phyloP scores from a whole-genome alignment of 495 filamentous ascomycete species.

The Saxophila tyrrhenica region DNA sequence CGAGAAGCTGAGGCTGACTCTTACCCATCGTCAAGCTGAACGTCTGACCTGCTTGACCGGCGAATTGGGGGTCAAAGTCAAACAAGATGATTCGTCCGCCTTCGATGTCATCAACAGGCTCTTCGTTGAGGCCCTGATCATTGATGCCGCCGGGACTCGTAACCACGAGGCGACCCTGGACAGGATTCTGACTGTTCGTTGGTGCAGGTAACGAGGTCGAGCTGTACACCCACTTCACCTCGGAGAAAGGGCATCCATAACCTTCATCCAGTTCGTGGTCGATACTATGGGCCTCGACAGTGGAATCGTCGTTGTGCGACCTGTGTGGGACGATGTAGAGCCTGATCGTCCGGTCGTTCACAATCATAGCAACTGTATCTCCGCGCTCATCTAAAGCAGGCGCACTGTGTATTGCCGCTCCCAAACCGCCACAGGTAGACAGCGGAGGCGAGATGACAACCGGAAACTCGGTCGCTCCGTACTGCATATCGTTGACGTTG shows the following conservation, averaged over 20 bases:
- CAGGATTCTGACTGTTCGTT: constrained; percentile 5
- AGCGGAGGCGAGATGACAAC: constrained; percentile 19
- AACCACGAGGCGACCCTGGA: constrained; percentile 16
- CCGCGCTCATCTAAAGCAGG: constrained; percentile 20
- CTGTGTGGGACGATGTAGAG: constrained; percentile 19
- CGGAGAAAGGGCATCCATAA: constrained; percentile 18
- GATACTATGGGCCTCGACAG: constrained; percentile 20
- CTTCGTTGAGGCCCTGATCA: constrained; percentile 7
- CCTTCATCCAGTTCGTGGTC: constrained; percentile 22
- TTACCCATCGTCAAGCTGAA: constrained; percentile 18
- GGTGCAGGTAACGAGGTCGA: constrained; percentile 6
- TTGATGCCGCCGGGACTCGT: constrained; percentile 16
- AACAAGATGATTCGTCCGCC: constrained; percentile 21
- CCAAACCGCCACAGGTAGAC: constrained; percentile 18
- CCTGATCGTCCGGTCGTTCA: constrained; percentile 19
- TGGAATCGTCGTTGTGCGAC: constrained; percentile 5
- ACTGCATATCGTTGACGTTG: constrained; percentile 16
- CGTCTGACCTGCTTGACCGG: constrained; percentile 20
- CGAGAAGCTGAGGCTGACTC: constrained; percentile 13
- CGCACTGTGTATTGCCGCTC: constrained; percentile 17
- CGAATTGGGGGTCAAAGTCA: constrained; percentile 21
- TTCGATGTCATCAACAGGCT: constrained; percentile 16
- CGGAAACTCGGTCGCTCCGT: constrained; percentile 19
- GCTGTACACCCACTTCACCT: constrained; percentile 16
- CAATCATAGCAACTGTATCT: constrained; percentile 21